These are phyloP conservation scores for Scopulariopsis brevicaulis DNA, from an alignment of 2,329 filamentous ascomycete species.

Conservation along the genomic window DNA sequence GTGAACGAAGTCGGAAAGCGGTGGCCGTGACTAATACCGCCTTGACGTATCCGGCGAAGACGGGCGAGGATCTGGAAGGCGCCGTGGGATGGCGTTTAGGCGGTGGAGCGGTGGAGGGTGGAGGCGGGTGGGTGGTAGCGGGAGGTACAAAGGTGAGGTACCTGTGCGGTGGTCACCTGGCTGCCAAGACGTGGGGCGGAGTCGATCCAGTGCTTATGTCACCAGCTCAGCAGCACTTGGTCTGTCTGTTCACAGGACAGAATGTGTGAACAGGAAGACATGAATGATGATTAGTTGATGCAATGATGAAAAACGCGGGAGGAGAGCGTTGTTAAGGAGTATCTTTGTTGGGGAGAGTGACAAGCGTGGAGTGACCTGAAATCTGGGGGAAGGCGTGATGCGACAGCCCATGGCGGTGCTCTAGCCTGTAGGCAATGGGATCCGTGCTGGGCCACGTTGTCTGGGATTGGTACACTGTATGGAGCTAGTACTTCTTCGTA, in stretches of 20 bases:
- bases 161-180: slow-evolving; percentile 3
- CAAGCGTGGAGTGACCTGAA: neutral
- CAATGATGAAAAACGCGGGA: neutral
- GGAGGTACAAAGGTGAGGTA: slow-evolving; percentile 3
- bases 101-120: slow-evolving; percentile 2
- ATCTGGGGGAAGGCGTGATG: neutral
- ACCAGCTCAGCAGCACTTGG: neutral
- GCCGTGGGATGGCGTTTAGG: neutral
- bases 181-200: neutral
- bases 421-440: neutral
- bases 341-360: neutral
- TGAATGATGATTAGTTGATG: neutral
- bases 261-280: neutral
- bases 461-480: neutral
- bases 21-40: slow-evolving; percentile 3
- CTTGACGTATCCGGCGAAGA: slow-evolving; percentile 1
- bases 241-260: neutral
- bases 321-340: neutral
- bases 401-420: neutral
- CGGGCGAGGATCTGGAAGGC: neutral
- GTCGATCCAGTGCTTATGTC: neutral
- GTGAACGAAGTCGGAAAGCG: neutral
- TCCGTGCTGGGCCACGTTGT: neutral
- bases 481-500: neutral
- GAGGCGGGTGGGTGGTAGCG: neutral